Base-by-base conservation (phyloP, 2,329 filamentous ascomycete genomes). In the Aspergillus viridinutans region DNA sequence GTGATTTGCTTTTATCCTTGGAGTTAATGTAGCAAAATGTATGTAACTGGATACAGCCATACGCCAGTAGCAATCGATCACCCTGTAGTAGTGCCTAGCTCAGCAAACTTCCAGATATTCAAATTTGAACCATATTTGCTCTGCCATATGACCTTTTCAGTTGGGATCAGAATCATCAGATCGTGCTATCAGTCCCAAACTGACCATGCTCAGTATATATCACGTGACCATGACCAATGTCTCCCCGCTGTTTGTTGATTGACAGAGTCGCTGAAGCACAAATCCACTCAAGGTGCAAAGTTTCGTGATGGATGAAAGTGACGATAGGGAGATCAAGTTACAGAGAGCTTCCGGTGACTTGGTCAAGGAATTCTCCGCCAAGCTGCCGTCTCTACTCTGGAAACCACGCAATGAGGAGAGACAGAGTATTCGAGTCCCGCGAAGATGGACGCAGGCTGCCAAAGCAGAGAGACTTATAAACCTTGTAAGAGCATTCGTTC, bases 331-430 rank as follows among this genome's bases (percentile, higher is more conserved):
- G 53, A 65, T 78, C 29, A 79, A 78, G 56, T 71, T 80, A 6
- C 78, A 80, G 63, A 73, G 77, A 25, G 76, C 72, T 47, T 79
- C 78, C 47, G 72, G 71, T 1, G 75, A 78, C 47, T 67, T 80
- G 45, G 65, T 80, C 35, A 62, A 69, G 9, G 76, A 79, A 53
- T 71, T 79, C 47, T 70, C 71, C 50, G 61, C 62, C 49, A 78
- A 76, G 61, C 61, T 80, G 49, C 75, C 74, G 10, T 69, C 72
- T 56, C 64, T 79, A 50, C 64, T 80, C 28, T 78, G 74, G 73
- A 76, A 73, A 59, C 59, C 62, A 49, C 55, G 60, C 53, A 60
- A 58, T 28, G 56, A 65, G 28, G 61, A 66, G 40, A 60, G 61
- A 49, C 63, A 60, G 51, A 55, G 60, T 52, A 56, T 56, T 56